Conservation (phyloP, 208 protist species). For the Porcisia hertigi region DNA sequence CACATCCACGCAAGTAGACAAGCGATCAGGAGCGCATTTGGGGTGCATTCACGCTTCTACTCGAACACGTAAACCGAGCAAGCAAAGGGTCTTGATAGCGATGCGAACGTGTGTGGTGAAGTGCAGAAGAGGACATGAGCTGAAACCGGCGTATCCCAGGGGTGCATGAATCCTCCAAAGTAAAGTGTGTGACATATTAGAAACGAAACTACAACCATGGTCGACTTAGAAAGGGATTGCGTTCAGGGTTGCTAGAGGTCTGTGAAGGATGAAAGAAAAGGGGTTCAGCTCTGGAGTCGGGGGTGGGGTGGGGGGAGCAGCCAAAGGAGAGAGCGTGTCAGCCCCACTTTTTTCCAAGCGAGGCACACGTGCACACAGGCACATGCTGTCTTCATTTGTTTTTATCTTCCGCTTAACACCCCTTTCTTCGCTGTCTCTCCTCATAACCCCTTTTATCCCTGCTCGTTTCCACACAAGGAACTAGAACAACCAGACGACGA, state of each 20-base stretch:
- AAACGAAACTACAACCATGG: background rate
- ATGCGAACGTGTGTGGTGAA: background rate
- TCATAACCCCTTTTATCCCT: background rate
- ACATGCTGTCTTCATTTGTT: background rate
- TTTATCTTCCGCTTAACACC: background rate
- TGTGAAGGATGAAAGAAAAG: background rate
- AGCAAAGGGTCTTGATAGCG: background rate
- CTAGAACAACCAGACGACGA: background rate
- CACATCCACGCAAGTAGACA: background rate
- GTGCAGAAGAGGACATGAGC: background rate
- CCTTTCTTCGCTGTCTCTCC: too few species aligned
- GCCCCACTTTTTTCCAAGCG: background rate
- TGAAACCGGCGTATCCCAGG: background rate
- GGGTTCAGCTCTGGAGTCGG: background rate
- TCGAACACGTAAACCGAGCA: background rate
- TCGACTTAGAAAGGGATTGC: background rate
- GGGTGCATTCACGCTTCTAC: background rate
- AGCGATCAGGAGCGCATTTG: too few species aligned
- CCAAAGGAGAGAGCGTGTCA: background rate
- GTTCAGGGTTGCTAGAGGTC: background rate
- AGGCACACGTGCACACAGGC: background rate
- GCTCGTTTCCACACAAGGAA: background rate
- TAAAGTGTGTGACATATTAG: background rate
- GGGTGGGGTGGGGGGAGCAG: background rate
- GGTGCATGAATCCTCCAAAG: background rate